Conservation (phyloP, 2,329 filamentous ascomycete species). For the Aspergillaceae sp. region DNA sequence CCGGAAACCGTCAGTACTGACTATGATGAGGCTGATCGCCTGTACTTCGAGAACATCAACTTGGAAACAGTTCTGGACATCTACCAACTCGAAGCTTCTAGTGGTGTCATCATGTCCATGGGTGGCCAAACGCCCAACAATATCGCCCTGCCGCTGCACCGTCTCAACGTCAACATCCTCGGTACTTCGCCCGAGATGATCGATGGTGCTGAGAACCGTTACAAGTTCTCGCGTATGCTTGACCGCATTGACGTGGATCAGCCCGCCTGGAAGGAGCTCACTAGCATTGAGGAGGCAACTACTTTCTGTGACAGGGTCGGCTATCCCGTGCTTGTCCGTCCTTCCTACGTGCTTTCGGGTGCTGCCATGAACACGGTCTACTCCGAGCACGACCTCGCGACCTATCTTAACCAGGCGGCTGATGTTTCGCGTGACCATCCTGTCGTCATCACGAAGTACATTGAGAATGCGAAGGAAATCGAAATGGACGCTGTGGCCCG, state of each 20-base stretch:
- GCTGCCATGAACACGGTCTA: conserved; percentile 99
- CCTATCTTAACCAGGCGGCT: conserved; percentile 79
- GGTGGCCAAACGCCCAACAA: conserved; percentile 97
- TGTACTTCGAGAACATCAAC: conserved; percentile 96
- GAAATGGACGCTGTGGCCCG: conserved; percentile 98
- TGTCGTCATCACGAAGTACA: conserved; percentile 98
- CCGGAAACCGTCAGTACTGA: conserved; percentile 85
- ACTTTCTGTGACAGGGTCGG: conserved; percentile 79
- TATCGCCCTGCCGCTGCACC: conserved; percentile 81
- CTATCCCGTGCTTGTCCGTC: conserved; percentile 89
- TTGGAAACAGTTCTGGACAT: conserved; percentile 87
- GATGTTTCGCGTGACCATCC: conserved; percentile 93
- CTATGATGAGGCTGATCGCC: conserved; percentile 84
- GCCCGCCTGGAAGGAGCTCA: conserved; percentile 95
- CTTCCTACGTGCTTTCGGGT: conserved; percentile 92
- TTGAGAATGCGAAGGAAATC: conserved; percentile 98
- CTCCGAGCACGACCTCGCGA: conserved; percentile 83
- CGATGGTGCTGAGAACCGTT: conserved; percentile 91
- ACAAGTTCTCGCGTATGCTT: conserved; percentile 98
- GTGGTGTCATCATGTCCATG: conserved; percentile 87
- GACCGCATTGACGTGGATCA: conserved; percentile 93
- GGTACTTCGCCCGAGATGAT: conserved; percentile 99
- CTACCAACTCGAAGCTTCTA: conserved; percentile 75
- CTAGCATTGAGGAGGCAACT: conserved; percentile 83
- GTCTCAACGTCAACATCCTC: conserved; percentile 82